Base-by-base conservation (phyloP, 1,139 yeast genomes). In the Protomyces inundatus region DNA sequence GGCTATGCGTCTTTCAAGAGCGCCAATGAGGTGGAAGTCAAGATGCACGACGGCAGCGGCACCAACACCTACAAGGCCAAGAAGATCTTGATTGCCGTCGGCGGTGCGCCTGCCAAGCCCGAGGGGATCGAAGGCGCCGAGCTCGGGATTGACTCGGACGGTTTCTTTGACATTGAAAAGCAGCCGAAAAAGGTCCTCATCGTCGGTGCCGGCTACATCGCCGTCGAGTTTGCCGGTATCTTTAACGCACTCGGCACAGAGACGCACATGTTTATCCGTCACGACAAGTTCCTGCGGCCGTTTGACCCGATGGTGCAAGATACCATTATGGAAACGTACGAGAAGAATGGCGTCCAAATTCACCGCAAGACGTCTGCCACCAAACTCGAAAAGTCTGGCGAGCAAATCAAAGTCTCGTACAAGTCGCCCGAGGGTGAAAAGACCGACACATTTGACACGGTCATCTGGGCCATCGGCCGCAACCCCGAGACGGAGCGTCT, bases 121-220 rank as follows among this genome's bases (percentile, higher is more conserved):
- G 68, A 69, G 32, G 82, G 81, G 3, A 83, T 90, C 59, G 87
- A 86, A 65, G 98, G 98, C 61, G 82, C 85, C 61, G 95, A 90
- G 73, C 79, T 82, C 68, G 98, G 97, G 67, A 86, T 84, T 68
- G 85, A 89, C 64, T 90, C 97, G 16, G 96, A 93, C 74, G 97
- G 97, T 0, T 95, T 95, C 76, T 93, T 93, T 73, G 84, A 82
- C 68, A 80, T 93, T 69, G 85, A 81, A 67, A 73, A 79, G 55
- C 98, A 91, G 77, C 98, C 98, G 58, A 86, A 89, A 76, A 81
- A 85, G 61, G 98, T 93, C 36, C 98, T 96, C 1, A 81, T 95
- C 68, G 96, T 93, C 14, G 99, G 99, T 70, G 97, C 97, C 48
- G 99, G 99, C 55, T 93, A 93, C 78, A 93, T 93, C 74, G 98